Base-by-base conservation (phyloP, 192 early-diverging fungal genomes). In the Coemansia asiatica region DNA sequence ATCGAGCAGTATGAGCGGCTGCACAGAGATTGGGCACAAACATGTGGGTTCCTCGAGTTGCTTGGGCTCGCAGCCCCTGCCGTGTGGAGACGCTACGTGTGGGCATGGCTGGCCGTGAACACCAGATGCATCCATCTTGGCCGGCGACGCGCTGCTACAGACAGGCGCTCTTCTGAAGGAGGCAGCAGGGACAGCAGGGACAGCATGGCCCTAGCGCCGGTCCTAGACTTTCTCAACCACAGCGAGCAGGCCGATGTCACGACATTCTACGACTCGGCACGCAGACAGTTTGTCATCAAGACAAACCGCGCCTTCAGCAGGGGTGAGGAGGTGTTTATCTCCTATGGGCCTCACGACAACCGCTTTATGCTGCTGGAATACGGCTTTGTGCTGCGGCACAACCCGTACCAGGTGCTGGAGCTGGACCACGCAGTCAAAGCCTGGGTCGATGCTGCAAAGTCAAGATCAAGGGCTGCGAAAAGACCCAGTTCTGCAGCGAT, bases 171-270 rank as follows among this genome's bases (percentile, higher is more conserved):
- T 33, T 33, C 31, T 33, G n/a, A 33, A 3, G 26, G 6, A 18
- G 60, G 27, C 9, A 36, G 54, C 10, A 47, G 53, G 15, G 23
- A 61, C 53, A 27, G 55, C 67, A 61, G 33, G 12, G 86, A 87
- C 50, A 86, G 76, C 54, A 88, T 92, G 38, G 87, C 90, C 27
- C 71, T 92, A 38, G 90, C 90, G 28, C 90, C 90, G 5, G 76
- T 90, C 56, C 76, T 92, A 13, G 90, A 92, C 79, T 85, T 92
- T 19, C 85, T 92, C 40, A 92, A 92, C 68, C 90, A 92, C 81
- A 84, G 81, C 36, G 68, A 64, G 21, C 69, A 82, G 22, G 88
- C 87, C 31, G 80, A 82, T 59, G 84, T 87, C 67, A 27, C 57
- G 22, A 66, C 68, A 19, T 36, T 36, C 56, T 77, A 63, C 51